Evolutionary conservation across 2,329 filamentous ascomycete species (phyloP).

Genomic region (Pseudopithomyces chartarum): DNA sequence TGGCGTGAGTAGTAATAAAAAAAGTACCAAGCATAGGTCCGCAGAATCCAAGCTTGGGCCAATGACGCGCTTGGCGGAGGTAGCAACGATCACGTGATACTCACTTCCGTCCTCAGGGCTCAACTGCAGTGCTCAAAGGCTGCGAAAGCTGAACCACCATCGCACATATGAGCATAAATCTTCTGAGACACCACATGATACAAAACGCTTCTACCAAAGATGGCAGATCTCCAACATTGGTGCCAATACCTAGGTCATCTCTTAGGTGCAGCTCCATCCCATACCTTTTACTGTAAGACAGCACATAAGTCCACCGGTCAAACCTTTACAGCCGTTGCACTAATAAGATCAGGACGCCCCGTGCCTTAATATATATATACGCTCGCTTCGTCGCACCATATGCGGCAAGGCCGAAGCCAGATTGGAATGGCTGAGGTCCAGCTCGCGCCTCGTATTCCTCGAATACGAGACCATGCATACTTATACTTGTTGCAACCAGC

Average conservation of each 20-base stretch:
- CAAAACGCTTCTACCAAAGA: no score
- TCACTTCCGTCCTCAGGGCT: neutral
- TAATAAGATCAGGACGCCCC: neutral
- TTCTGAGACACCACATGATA: no score
- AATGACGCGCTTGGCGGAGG: constrained; percentile 29
- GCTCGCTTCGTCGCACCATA: constrained; percentile 17
- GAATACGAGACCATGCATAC: constrained; percentile 16
- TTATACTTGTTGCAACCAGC: neutral
- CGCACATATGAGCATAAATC: no score
- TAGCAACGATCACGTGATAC: neutral
- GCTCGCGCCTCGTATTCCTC: constrained; percentile 18
- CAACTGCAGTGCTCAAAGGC: no score
- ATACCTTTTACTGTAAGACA: no score
- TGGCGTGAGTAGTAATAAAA: neutral
- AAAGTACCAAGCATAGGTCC: neutral
- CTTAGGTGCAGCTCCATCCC: no score
- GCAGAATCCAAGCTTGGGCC: constrained; percentile 20
- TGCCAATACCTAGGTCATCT: no score
- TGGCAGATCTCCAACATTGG: no score
- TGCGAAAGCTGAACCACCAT: no score
- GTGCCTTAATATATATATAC: neutral
- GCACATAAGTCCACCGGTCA: neutral
- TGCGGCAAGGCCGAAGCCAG: constrained; percentile 30
- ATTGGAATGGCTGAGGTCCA: constrained; percentile 26
- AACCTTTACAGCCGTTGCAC: neutral